Percentiles rank a stretch among this genome's conserved stretches.
Evolutionary conservation across 2,329 filamentous ascomycete species (phyloP).

Genomic region (Orbilia javanica): DNA sequence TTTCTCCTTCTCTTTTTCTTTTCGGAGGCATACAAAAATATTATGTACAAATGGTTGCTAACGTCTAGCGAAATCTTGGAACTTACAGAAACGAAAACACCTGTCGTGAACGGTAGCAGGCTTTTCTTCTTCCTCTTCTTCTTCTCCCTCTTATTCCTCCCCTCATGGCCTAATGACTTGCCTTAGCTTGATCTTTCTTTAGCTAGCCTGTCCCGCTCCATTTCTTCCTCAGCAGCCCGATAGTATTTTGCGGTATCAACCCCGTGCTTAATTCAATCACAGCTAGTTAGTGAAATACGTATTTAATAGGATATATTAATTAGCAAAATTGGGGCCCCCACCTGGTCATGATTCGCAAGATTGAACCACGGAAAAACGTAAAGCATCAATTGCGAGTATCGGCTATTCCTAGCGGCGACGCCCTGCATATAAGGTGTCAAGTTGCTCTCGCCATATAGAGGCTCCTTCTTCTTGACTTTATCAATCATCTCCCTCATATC

Average conservation of each 20-base stretch:
- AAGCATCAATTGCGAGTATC: constrained; percentile 86
- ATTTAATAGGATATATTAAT: background rate
- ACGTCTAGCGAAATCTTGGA: background rate
- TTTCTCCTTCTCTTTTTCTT: too few relatives aligned
- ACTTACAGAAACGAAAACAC: background rate
- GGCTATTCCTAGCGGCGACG: constrained; percentile 89
- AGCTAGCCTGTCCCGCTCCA: constrained; percentile 78
- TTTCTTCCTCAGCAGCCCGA: constrained; percentile 89
- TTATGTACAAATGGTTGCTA: constrained; percentile 8
- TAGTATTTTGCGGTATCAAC: constrained; percentile 99
- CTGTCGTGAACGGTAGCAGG: background rate
- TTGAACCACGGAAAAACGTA: constrained; percentile 96
- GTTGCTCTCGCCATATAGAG: constrained; percentile 84
- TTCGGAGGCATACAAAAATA: background rate
- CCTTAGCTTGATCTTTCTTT: constrained; percentile 52
- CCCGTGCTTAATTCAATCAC: constrained; percentile 75
- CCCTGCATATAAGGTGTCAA: constrained; percentile 93
- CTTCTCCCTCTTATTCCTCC: background rate
- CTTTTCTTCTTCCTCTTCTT: background rate
- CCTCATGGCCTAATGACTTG: constrained; percentile 52
- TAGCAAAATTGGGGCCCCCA: constrained; percentile 62
- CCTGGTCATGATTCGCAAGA: constrained; percentile 91
- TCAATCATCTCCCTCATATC: constrained; percentile 99
- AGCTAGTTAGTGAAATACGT: background rate
- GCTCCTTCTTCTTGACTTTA: constrained; percentile 91